These are phyloP conservation scores for Paraglomus occultum DNA, from an alignment of 192 early-diverging fungal genomes.

Conservation along the genomic window DNA sequence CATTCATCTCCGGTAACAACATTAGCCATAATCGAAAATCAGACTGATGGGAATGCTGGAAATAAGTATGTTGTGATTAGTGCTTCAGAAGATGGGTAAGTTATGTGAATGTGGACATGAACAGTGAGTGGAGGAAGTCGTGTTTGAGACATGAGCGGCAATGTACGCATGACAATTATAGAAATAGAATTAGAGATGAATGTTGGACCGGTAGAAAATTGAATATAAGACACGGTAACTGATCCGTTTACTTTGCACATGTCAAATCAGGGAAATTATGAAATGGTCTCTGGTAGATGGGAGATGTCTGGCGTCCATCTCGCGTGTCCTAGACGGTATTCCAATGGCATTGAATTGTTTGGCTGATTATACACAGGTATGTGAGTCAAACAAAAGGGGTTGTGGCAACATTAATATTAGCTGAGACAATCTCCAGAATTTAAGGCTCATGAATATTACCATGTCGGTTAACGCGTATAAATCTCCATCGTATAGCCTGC, in stretches of 20 bases:
- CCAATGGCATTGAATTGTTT: constrained; percentile 48
- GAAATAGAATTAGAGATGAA: no score
- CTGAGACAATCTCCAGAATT: no score
- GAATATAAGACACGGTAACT: no score
- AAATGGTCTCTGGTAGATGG: constrained; percentile 43
- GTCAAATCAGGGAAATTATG: constrained; percentile 12
- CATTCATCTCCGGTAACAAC: constrained; percentile 50
- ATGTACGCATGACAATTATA: no score
- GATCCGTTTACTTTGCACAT: no score
- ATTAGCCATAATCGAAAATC: constrained; percentile 38
- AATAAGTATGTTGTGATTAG: constrained; percentile 52
- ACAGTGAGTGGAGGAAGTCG: constrained; percentile 18
- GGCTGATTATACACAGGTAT: constrained; percentile 21
- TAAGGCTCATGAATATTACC: no score
- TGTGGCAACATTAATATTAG: no score
- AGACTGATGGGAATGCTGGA: constrained; percentile 41
- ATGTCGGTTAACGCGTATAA: not conserved
- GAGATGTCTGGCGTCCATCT: constrained; percentile 46
- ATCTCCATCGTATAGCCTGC: constrained; percentile 22
- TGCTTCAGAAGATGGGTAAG: constrained; percentile 57
- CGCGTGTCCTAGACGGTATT: constrained; percentile 45
- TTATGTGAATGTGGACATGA: constrained; percentile 33
- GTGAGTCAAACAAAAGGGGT: not conserved
- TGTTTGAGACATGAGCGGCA: no score
- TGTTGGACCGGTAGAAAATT: no score